Evolutionary conservation across 495 filamentous ascomycete species (phyloP).

Genomic region (Tuber brumale): DNA sequence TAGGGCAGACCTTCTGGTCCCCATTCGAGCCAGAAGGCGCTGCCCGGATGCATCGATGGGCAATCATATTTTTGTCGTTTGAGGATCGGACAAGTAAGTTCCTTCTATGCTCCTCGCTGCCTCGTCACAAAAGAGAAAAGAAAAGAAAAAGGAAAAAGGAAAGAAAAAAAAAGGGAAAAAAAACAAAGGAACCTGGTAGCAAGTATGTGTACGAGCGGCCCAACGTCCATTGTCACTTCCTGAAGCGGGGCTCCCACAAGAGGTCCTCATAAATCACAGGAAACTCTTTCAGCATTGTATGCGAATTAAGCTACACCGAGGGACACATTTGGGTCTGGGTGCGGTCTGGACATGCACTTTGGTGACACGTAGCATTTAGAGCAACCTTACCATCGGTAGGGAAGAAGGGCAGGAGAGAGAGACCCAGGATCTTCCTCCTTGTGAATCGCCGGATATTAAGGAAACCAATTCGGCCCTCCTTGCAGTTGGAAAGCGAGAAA

Average conservation of each 20-base stretch:
- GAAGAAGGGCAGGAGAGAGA: neutral
- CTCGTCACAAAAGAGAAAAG: neutral
- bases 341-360: neutral
- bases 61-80: neutral
- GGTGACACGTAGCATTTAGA: neutral
- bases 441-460: neutral
- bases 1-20: neutral
- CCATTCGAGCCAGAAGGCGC: neutral
- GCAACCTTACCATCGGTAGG: neutral
- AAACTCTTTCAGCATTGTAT: neutral
- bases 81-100: constrained; percentile 1
- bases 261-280: neutral
- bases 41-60: neutral
- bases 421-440: neutral
- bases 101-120: neutral
- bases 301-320: neutral
- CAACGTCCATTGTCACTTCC: neutral
- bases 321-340: neutral
- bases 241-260: neutral
- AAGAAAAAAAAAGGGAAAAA: neutral
- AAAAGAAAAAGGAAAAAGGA: neutral
- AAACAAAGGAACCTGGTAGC: neutral
- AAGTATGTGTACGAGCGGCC: neutral
- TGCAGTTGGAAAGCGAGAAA: neutral
- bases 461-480: neutral